Percentiles rank a stretch among this genome's conserved stretches.
Evolutionary conservation across 164 flowering plant genomes (phyloP).

Genomic region (Warburgia ugandensis): DNA sequence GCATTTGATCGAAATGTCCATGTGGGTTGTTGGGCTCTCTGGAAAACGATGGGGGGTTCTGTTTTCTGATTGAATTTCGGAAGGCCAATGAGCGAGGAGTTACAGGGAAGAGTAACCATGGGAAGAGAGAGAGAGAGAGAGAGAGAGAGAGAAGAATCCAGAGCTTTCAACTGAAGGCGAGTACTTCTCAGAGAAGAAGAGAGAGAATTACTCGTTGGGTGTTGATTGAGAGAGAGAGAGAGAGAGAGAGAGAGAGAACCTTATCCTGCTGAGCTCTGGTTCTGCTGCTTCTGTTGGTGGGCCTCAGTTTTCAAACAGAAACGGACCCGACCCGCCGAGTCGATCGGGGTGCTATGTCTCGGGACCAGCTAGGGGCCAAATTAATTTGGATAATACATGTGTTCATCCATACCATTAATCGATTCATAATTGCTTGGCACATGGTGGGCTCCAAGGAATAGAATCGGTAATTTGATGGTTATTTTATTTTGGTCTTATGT

Average conservation of each 20-base stretch:
- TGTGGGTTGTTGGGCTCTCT: conserved; percentile 3
- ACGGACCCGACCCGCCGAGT: too few species aligned
- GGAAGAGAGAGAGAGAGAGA: conserved; percentile 5
- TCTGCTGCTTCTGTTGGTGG: too few species aligned
- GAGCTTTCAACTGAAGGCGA: neutral
- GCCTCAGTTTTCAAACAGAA: too few species aligned
- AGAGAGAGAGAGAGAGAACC: conserved; percentile 1
- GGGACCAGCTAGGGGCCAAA: too few species aligned
- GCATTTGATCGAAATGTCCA: conserved; percentile 7
- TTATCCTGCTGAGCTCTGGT: neutral
- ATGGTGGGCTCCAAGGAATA: too few species aligned
- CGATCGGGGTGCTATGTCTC: too few species aligned
- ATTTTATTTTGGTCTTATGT: too few species aligned
- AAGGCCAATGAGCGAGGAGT: conserved; percentile 12
- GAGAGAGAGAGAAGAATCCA: neutral
- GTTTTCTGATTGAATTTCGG: conserved; percentile 6
- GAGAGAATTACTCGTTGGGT: neutral
- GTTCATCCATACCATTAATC: too few species aligned
- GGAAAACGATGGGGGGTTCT: conserved; percentile 4
- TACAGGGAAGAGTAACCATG: conserved; percentile 38
- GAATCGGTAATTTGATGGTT: too few species aligned
- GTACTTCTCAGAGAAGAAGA: neutral
- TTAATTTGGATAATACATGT: too few species aligned
- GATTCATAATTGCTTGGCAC: too few species aligned
- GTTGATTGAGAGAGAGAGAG: neutral